phyloP scores from a whole-genome alignment of 2,329 filamentous ascomycete species.

The Fusarium vanettenii region DNA sequence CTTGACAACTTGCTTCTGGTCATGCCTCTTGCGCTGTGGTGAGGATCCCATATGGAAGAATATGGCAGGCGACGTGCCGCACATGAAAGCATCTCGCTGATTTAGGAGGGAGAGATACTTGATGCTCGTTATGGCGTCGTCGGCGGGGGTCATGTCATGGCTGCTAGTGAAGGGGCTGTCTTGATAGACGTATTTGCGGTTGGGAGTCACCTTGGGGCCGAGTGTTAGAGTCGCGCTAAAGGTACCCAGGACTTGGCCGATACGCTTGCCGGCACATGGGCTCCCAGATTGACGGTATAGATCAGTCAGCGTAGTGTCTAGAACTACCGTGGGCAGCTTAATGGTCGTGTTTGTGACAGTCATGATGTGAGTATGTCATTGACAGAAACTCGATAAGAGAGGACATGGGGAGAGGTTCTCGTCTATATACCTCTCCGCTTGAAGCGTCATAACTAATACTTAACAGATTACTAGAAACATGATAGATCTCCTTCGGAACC shows the following conservation, averaged over 20 bases:
- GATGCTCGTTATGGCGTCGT: conserved; percentile 38
- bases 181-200: conserved; percentile 52
- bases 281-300: conserved; percentile 47
- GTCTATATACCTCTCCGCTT: not conserved
- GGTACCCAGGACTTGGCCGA: conserved; percentile 47
- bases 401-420: not conserved
- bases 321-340: conserved; percentile 45
- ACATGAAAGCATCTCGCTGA: conserved; percentile 52
- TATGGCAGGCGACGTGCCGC: conserved; percentile 39
- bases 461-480: not conserved
- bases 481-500: not conserved
- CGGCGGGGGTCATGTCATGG: conserved; percentile 10
- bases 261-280: conserved; percentile 33
- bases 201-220: conserved; percentile 46
- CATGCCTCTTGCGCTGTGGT: conserved; percentile 37
- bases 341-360: not conserved
- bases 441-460: not conserved
- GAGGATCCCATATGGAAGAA: conserved; percentile 46
- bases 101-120: conserved; percentile 52
- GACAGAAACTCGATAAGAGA: not conserved
- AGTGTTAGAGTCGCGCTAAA: conserved; percentile 43
- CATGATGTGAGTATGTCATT: not conserved
- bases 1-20: conserved; percentile 44
- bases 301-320: conserved; percentile 51
- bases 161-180: conserved; percentile 47